phyloP scores from a whole-genome alignment of 1,284 basidiomycete species.

The Pisolithus thermaeus region DNA sequence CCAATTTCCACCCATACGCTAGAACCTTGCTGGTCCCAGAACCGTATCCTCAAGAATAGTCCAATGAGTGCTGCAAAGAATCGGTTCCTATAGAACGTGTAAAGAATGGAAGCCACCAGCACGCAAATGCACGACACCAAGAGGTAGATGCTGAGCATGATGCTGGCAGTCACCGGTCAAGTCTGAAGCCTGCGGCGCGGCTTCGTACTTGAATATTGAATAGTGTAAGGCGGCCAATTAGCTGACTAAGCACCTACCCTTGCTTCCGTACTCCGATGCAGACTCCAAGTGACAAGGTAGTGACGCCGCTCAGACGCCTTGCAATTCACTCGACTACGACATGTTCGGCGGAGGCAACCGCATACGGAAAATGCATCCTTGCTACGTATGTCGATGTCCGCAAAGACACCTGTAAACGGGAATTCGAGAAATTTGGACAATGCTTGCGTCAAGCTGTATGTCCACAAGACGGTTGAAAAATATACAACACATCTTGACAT shows the following conservation, averaged over 20 bases:
- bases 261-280: conserved; percentile 16
- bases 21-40: conserved; percentile 66
- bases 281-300: conserved; percentile 11
- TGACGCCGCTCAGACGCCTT: conserved; percentile 52
- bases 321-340: conserved; percentile 66
- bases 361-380: conserved; percentile 77
- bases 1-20: conserved; percentile 78
- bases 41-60: conserved; percentile 52
- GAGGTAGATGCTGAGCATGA: conserved; percentile 55
- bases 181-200: neutral
- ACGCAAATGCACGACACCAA: conserved; percentile 71
- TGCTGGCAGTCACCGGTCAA: neutral
- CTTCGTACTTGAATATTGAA: neutral
- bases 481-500: conserved; percentile 1
- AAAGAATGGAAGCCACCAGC: conserved; percentile 63
- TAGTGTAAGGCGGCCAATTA: neutral
- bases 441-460: conserved; percentile 69
- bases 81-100: conserved; percentile 90
- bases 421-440: conserved; percentile 70
- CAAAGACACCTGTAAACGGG: conserved; percentile 71
- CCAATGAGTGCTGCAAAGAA: conserved; percentile 66
- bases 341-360: conserved; percentile 61
- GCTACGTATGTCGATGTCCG: conserved; percentile 71
- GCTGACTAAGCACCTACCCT: neutral
- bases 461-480: conserved; percentile 6